phyloP scores from a whole-genome alignment of 2,329 filamentous ascomycete genomes.

The Calonectria fujianensis region DNA sequence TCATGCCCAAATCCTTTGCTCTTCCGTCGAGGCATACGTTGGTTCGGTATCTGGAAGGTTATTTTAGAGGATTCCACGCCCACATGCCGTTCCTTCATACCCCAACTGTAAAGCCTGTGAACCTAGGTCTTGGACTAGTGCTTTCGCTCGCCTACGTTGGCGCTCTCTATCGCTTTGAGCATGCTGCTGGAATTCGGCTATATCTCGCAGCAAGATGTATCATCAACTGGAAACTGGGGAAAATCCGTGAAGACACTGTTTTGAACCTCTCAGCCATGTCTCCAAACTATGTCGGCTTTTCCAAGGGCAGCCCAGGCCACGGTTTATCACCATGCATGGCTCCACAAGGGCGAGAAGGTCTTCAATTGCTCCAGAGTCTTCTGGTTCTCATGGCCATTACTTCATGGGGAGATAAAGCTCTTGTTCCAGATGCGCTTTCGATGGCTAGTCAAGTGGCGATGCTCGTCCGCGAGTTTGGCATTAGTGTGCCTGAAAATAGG shows the following conservation, averaged over 20 bases:
- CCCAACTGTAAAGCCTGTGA: background rate
- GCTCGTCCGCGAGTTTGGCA: slow-evolving; percentile 71
- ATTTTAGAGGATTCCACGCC: background rate
- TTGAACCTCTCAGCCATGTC: background rate
- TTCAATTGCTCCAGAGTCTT: slow-evolving; percentile 68
- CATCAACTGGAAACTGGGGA: slow-evolving; percentile 57
- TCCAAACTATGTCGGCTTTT: slow-evolving; percentile 9
- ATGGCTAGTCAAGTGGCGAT: slow-evolving; percentile 74
- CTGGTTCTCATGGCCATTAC: slow-evolving; percentile 74
- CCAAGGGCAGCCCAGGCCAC: background rate
- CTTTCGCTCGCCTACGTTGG: slow-evolving; percentile 71
- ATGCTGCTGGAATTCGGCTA: slow-evolving; percentile 73
- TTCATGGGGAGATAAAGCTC: slow-evolving; percentile 75
- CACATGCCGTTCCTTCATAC: slow-evolving; percentile 5
- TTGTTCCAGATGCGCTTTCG: slow-evolving; percentile 74
- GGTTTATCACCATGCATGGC: background rate
- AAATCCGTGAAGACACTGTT: background rate
- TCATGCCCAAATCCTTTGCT: background rate
- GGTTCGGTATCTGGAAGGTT: background rate
- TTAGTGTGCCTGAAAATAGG: slow-evolving; percentile 56
- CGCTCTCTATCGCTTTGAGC: slow-evolving; percentile 69
- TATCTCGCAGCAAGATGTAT: slow-evolving; percentile 72
- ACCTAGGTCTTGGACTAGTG: slow-evolving; percentile 56
- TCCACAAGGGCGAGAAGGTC: background rate
- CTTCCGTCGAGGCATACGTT: background rate